Conservation (phyloP, 2,329 filamentous ascomycete genomes). For the Colletotrichum truncatum region DNA sequence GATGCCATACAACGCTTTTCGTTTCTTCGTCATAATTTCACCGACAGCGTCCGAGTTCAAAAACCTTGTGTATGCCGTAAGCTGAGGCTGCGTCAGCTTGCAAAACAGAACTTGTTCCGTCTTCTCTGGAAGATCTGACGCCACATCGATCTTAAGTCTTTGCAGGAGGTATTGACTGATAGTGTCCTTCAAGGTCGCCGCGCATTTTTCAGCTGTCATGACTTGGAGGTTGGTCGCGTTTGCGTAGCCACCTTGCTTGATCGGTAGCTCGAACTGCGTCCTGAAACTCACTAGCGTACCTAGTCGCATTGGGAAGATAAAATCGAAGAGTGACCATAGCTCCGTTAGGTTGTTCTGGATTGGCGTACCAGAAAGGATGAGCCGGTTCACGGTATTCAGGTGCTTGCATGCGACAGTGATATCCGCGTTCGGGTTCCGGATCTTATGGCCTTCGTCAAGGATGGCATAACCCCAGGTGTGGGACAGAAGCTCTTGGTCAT, state of each 20-base stretch:
- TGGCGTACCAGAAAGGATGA: constrained; percentile 95
- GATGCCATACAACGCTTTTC: constrained; percentile 87
- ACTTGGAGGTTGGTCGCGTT: constrained; percentile 95
- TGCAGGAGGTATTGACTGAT: constrained; percentile 95
- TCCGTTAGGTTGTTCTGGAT: constrained; percentile 98
- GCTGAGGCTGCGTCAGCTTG: constrained; percentile 84
- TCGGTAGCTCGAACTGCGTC: constrained; percentile 92
- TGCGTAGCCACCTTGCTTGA: constrained; percentile 91
- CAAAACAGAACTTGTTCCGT: constrained; percentile 97
- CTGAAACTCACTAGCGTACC: constrained; percentile 92
- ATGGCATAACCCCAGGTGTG: constrained; percentile 94
- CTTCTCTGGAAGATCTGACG: constrained; percentile 92
- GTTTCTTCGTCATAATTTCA: constrained; percentile 78
- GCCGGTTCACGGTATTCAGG: constrained; percentile 85
- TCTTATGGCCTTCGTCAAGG: constrained; percentile 97
- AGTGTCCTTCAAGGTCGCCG: constrained; percentile 90
- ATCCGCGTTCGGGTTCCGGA: constrained; percentile 93
- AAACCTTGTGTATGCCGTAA: constrained; percentile 83
- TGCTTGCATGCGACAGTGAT: constrained; percentile 97
- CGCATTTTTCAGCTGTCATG: constrained; percentile 92
- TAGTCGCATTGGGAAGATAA: constrained; percentile 94
- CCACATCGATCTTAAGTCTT: constrained; percentile 92
- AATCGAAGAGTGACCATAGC: constrained; percentile 97
- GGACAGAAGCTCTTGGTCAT: constrained; percentile 82
- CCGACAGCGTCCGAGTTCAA: constrained; percentile 84